Conservation (phyloP, 352 stramenopile genomes). For the Globisporangium carolinianum region DNA sequence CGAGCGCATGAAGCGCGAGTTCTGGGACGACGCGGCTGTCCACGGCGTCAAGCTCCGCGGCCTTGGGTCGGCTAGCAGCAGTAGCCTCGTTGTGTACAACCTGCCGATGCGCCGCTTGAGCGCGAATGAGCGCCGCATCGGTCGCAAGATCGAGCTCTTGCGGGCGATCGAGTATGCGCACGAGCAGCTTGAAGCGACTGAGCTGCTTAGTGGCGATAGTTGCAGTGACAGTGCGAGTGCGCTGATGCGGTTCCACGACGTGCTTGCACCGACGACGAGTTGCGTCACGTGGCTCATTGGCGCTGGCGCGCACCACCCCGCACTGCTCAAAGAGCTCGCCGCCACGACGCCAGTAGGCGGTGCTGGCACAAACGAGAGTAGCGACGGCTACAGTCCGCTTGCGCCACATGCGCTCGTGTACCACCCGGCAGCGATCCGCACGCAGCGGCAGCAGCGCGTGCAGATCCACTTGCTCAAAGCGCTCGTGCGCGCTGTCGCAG, state of each 20-base stretch:
- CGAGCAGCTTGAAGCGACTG: constrained; percentile 37
- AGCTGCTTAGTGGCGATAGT: background rate
- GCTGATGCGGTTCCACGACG: constrained; percentile 38
- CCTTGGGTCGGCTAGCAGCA: constrained; percentile 12
- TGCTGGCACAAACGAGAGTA: constrained; percentile 6
- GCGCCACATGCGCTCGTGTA: constrained; percentile 78
- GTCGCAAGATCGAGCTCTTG: constrained; percentile 50
- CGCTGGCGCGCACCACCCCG: constrained; percentile 38
- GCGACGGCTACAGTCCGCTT: constrained; percentile 25
- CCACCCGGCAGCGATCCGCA: constrained; percentile 77
- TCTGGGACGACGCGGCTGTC: constrained; percentile 82
- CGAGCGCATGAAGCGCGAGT: constrained; percentile 86
- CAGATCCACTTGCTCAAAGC: constrained; percentile 82
- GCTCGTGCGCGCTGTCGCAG: constrained; percentile 61
- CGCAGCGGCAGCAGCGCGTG: constrained; percentile 69
- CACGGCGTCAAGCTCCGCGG: constrained; percentile 56
- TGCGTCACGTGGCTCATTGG: constrained; percentile 51
- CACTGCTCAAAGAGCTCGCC: constrained; percentile 20
- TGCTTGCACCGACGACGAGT: constrained; percentile 23
- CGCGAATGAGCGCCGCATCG: constrained; percentile 36
- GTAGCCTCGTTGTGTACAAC: constrained; percentile 61
- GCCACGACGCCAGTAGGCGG: constrained; percentile 13
- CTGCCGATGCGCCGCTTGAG: constrained; percentile 66
- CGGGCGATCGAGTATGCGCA: constrained; percentile 62
- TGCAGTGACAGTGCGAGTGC: background rate